phyloP scores from a whole-genome alignment of 2,329 filamentous ascomycete species.

The Botrytis elliptica region DNA sequence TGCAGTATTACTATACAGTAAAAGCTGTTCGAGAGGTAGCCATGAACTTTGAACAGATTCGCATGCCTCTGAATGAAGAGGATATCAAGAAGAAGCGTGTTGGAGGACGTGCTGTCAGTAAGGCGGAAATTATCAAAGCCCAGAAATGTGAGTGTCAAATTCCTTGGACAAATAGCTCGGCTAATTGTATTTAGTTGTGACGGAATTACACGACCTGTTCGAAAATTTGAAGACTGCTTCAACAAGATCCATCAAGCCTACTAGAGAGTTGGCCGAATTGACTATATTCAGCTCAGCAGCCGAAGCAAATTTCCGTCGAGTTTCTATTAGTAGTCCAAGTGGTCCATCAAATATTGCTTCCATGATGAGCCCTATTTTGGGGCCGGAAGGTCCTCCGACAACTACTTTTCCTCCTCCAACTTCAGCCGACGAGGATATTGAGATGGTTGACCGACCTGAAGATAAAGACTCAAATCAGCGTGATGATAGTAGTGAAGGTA shows the following conservation, averaged over 20 bases:
- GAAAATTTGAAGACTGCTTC: constrained; percentile 64
- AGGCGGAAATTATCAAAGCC: constrained; percentile 57
- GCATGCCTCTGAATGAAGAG: constrained; percentile 65
- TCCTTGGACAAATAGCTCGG: constrained; percentile 13
- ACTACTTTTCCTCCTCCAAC: constrained; percentile 23
- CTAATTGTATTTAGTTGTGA: constrained; percentile 58
- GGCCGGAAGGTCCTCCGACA: constrained; percentile 33
- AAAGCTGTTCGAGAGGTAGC: constrained; percentile 78
- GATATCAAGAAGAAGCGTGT: constrained; percentile 67
- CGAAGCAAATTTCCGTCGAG: constrained; percentile 51
- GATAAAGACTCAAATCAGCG: constrained; percentile 33
- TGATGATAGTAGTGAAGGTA: constrained; percentile 42
- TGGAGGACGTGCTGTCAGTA: constrained; percentile 66
- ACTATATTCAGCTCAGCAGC: constrained; percentile 65
- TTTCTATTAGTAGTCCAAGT: constrained; percentile 44
- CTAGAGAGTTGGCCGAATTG: constrained; percentile 74
- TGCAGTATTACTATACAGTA: constrained; percentile 93
- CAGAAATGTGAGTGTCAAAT: constrained; percentile 65
- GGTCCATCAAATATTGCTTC: constrained; percentile 34
- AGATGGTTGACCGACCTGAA: constrained; percentile 37
- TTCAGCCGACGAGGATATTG: constrained; percentile 34
- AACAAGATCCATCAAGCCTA: constrained; percentile 63
- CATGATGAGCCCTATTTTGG: constrained; percentile 32
- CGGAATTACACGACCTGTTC: constrained; percentile 70
- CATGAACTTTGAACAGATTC: constrained; percentile 68